Conservation (phyloP, 352 stramenopile genomes). For the Phytophthora vignae region DNA sequence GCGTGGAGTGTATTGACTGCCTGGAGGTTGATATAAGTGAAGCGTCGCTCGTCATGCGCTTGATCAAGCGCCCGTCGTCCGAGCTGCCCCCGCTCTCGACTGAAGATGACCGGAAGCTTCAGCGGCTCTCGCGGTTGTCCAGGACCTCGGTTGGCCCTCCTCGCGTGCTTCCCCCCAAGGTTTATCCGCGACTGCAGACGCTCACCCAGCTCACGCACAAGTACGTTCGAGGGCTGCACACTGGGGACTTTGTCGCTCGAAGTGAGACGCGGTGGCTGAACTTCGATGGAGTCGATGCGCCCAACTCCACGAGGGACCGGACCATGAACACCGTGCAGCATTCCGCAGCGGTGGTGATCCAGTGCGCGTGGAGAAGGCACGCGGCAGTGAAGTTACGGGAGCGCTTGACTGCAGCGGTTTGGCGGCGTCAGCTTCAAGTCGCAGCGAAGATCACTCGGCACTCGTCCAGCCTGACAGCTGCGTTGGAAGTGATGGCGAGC, state of each 20-base stretch:
- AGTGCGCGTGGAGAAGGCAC: constrained; percentile 52
- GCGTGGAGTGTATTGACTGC: too few relatives aligned
- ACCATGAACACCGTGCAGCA: constrained; percentile 35
- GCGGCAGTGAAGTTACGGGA: constrained; percentile 36
- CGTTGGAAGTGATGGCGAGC: background rate
- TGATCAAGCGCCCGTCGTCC: constrained; percentile 15
- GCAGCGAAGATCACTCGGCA: constrained; percentile 50
- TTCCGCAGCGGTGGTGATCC: constrained; percentile 59
- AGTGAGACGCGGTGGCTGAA: constrained; percentile 51
- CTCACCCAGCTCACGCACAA: constrained; percentile 50
- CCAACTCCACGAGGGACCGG: constrained; percentile 27
- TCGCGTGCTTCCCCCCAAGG: constrained; percentile 27
- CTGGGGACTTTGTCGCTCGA: constrained; percentile 53
- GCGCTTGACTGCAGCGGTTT: constrained; percentile 36
- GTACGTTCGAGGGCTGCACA: constrained; percentile 48
- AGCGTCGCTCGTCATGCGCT: constrained; percentile 26
- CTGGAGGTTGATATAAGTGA: constrained; percentile 6
- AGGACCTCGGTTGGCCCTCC: constrained; percentile 2
- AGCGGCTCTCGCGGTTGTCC: constrained; percentile 5
- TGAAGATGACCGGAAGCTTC: constrained; percentile 16
- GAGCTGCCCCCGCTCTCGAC: constrained; percentile 22
- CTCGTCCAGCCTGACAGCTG: constrained; percentile 18
- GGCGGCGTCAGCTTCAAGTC: constrained; percentile 50
- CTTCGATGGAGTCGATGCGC: constrained; percentile 42
- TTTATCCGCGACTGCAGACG: constrained; percentile 54